Conservation (phyloP, 192 early-diverging fungal genomes). For the Umbelopsis vinacea region DNA sequence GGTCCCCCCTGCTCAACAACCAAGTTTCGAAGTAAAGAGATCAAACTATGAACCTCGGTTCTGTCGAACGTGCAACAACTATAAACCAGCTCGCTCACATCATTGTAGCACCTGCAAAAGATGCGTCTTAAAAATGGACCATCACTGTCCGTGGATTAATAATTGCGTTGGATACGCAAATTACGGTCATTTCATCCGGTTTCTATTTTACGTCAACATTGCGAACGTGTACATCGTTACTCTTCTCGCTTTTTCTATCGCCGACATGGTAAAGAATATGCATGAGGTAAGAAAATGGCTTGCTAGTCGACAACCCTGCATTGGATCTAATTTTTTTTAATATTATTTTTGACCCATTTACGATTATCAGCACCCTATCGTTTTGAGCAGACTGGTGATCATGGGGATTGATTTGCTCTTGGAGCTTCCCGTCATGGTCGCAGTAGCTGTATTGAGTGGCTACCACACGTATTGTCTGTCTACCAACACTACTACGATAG, state of each 20-base stretch:
- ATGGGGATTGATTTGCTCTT: constrained; percentile 77
- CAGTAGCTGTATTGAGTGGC: constrained; percentile 66
- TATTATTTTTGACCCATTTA: neutral
- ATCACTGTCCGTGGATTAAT: constrained; percentile 92
- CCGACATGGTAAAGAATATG: constrained; percentile 43
- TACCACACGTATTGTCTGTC: constrained; percentile 77
- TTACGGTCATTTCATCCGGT: constrained; percentile 79
- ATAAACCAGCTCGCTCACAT: constrained; percentile 81
- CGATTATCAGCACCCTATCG: neutral
- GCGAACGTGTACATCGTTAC: constrained; percentile 58
- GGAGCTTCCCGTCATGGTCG: constrained; percentile 68
- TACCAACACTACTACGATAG: constrained; percentile 83
- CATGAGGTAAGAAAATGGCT: constrained; percentile 23
- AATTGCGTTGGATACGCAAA: constrained; percentile 85
- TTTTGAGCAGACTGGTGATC: constrained; percentile 38
- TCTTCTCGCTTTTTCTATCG: constrained; percentile 59
- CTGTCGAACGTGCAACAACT: constrained; percentile 64
- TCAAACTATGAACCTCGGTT: constrained; percentile 72
- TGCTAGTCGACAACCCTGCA: neutral
- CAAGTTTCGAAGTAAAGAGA: constrained; percentile 67
- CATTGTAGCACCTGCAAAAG: constrained; percentile 78
- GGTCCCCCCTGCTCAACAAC: constrained; percentile 31
- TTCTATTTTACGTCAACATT: constrained; percentile 74
- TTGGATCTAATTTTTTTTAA: neutral
- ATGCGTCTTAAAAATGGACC: constrained; percentile 91